A percentile compares a stretch with the other conserved stretches of the same genome.
phyloP scores from a whole-genome alignment of 2,329 filamentous ascomycete genomes.

The Trichoderma breve region DNA sequence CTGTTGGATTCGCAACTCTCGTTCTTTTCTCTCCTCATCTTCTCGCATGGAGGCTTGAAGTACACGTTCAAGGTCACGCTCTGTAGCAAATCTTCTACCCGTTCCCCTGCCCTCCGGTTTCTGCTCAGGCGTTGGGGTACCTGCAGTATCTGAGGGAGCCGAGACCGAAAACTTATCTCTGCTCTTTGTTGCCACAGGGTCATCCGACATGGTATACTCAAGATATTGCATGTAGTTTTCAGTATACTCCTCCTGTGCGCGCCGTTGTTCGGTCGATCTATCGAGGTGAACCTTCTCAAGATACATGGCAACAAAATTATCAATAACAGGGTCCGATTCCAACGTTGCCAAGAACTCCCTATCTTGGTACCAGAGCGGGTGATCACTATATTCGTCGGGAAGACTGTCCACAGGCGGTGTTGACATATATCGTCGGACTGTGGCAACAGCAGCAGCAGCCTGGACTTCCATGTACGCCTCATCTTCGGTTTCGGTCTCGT shows the following conservation, averaged over 20 bases:
- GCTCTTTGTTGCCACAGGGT: constrained; percentile 54
- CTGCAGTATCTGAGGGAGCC: constrained; percentile 36
- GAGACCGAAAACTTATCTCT: constrained; percentile 52
- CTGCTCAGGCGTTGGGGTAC: constrained; percentile 48
- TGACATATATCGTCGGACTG: constrained; percentile 46
- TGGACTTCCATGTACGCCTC: constrained; percentile 51
- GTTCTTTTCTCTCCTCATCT: constrained; percentile 68
- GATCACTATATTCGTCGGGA: constrained; percentile 43
- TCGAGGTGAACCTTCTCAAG: constrained; percentile 43
- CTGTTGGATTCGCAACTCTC: constrained; percentile 61
- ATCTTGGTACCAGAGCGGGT: constrained; percentile 50
- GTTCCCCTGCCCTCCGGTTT: constrained; percentile 56
- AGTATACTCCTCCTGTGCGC: constrained; percentile 42
- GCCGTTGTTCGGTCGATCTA: constrained; percentile 39
- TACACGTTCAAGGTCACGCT: constrained; percentile 70
- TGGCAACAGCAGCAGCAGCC: constrained; percentile 31
- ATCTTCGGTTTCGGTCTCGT: constrained; percentile 56
- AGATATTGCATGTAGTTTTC: constrained; percentile 52
- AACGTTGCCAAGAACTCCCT: constrained; percentile 43
- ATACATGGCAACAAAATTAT: constrained; percentile 46
- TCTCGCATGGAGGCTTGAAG: constrained; percentile 69
- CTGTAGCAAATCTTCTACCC: constrained; percentile 62
- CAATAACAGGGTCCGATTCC: constrained; percentile 40
- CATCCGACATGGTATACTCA: constrained; percentile 54
- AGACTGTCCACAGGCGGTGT: constrained; percentile 57